Evolutionary conservation across 2,329 filamentous ascomycete species (phyloP).

Genomic region (Lasiodiplodia citricola): DNA sequence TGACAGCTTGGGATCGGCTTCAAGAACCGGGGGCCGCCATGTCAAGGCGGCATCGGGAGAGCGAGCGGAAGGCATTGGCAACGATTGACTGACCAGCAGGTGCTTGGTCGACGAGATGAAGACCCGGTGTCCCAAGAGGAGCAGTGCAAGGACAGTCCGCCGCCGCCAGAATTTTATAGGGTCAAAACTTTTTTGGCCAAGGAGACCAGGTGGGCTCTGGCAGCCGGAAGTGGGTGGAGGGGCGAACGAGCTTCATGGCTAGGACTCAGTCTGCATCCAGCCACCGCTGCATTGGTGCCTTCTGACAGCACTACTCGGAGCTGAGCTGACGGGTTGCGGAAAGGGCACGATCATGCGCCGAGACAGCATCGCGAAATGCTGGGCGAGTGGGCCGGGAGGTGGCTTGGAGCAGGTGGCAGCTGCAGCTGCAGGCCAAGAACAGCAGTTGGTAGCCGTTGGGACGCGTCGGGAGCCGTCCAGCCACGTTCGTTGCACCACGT

Average conservation of each 20-base stretch:
- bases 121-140: constrained; percentile 13
- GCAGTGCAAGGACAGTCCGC: neutral
- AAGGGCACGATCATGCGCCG: constrained; percentile 16
- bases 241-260: neutral
- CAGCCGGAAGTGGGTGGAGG: neutral
- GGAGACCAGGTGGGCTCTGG: neutral
- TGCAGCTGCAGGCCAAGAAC: neutral
- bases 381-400: neutral
- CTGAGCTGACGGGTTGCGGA: neutral
- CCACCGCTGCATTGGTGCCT: neutral
- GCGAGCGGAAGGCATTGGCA: constrained; percentile 15
- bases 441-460: constrained; percentile 4
- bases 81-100: constrained; percentile 7
- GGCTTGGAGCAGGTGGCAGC: constrained; percentile 3
- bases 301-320: constrained; percentile 7
- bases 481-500: constrained; percentile 18
- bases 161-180: constrained; percentile 18
- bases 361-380: constrained; percentile 1
- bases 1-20: constrained; percentile 1
- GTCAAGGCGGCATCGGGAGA: neutral
- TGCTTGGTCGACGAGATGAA: constrained; percentile 2
- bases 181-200: neutral
- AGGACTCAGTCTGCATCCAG: constrained; percentile 11
- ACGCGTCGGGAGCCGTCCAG: constrained; percentile 18
- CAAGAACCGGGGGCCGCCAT: constrained; percentile 1